Evolutionary conservation across 2,329 filamentous ascomycete species (phyloP).

Genomic region (Sarocladiaceae sp.): DNA sequence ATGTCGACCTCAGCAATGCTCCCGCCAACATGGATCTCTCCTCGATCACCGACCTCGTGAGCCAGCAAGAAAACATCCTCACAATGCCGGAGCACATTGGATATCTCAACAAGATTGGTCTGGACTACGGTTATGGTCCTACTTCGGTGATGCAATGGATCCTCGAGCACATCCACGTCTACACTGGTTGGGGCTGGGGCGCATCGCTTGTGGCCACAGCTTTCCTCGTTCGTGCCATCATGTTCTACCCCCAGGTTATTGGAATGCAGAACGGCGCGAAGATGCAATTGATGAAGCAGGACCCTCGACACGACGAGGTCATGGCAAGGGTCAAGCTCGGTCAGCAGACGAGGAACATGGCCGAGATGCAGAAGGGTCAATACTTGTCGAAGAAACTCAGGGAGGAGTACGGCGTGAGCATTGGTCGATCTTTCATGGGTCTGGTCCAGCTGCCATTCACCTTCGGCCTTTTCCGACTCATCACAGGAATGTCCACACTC

Average conservation of each 20-base stretch:
- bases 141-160: conserved; percentile 69
- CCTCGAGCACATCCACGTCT: conserved; percentile 81
- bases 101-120: conserved; percentile 74
- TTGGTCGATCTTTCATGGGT: conserved; percentile 30
- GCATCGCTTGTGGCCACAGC: conserved; percentile 65
- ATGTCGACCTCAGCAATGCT: background rate
- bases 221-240: conserved; percentile 56
- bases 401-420: conserved; percentile 30
- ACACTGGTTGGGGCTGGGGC: conserved; percentile 76
- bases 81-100: conserved; percentile 72
- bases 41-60: conserved; percentile 28
- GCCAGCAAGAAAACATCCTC: conserved; percentile 36
- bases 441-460: conserved; percentile 59
- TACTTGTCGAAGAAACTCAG: conserved; percentile 31
- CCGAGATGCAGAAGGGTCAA: conserved; percentile 30
- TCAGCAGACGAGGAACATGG: conserved; percentile 24
- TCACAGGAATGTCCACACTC: conserved; percentile 68
- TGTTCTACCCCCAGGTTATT: conserved; percentile 58
- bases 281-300: conserved; percentile 51
- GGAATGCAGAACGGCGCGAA: conserved; percentile 42
- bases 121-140: conserved; percentile 84
- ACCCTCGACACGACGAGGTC: conserved; percentile 47
- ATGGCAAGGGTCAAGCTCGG: conserved; percentile 44
- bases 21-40: conserved; percentile 29
- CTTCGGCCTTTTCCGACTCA: conserved; percentile 74